Evolutionary conservation across 805 yeast species (phyloP), one percentile per base, ranked within the genome.

Genomic region (Metschnikowia cubensis): DNA sequence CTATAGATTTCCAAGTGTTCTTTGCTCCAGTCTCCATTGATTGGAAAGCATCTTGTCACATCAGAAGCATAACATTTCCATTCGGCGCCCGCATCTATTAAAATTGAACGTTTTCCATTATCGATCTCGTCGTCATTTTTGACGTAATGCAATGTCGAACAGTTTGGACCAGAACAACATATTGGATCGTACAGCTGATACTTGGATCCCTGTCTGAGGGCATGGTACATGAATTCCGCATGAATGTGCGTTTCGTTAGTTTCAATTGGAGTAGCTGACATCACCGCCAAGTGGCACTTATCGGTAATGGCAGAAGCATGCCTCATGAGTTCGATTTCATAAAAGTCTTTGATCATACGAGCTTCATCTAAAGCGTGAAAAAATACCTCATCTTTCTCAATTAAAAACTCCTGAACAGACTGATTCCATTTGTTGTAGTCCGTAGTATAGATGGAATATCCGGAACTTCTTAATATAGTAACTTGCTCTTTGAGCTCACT

Each of bases 1-100:
- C 82, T 81, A 64, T 94, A 92, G 42, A 92, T 84, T 50, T 80
- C 88, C 57, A 87, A 77, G 60, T 92, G 95, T 63, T 94, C 98
- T 54, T 79, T 80, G 7, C 91, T 81, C 90, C 96, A 92, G 48
- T 84, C 83, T 6, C 99, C 99, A 54, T 75, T 79, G 49, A 89
- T 82, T 29, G 99, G 99, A 80, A 90, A 92, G 64, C 95, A 87
- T 64, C 99, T 80, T 14, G 99, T 94, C 39, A 94, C 97, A 65
- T 92, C 99, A 40, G 89, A 77, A 2, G 97, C 91, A 67, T 92
- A 92, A 65, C 89, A 83, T 56, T 81, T 80, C 97, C 97, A 92
- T 69, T 92, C 98, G 2, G 97, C 96, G 49, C 99, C 99, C 7
- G 98, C 97, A 71, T 92, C 99, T 48, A 92, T 84, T 53, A 92